A percentile compares a stretch with the other conserved stretches of the same genome.
Conservation (phyloP, 306 rosid genomes). For the Acacia acuminata region DNA sequence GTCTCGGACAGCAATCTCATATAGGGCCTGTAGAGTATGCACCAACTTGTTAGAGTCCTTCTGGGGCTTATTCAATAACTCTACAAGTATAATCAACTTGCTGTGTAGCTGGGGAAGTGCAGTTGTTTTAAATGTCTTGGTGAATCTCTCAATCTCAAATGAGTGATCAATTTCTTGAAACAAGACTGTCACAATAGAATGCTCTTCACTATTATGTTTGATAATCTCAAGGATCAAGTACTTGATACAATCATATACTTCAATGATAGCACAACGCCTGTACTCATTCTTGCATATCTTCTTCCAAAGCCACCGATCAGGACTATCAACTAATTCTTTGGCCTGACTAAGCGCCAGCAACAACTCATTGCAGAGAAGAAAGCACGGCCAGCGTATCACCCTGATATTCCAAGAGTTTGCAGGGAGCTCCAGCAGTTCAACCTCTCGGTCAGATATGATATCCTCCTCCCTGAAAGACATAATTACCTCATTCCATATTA, state of each 20-base stretch:
- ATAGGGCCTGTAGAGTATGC: neutral
- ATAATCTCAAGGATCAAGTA: neutral
- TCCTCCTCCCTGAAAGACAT: neutral
- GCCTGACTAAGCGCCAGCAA: neutral
- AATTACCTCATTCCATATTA: neutral
- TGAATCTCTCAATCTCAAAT: neutral
- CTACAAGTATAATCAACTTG: neutral
- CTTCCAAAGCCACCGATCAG: conserved; percentile 3
- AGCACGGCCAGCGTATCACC: neutral
- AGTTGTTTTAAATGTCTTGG: neutral
- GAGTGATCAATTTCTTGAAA: conserved; percentile 1
- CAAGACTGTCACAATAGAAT: neutral
- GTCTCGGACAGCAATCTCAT: neutral
- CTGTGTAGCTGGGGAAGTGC: neutral
- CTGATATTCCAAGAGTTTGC: neutral
- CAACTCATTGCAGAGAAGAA: conserved; percentile 3
- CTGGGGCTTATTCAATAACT: neutral
- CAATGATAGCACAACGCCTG: neutral
- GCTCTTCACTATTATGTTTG: neutral
- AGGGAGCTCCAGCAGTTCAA: neutral
- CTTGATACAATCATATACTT: conserved; percentile 2
- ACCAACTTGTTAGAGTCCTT: neutral
- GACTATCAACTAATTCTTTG: neutral
- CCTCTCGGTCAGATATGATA: neutral
- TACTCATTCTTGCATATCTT: conserved; percentile 2